Conservation (phyloP, 2,329 filamentous ascomycete species). For the Alternaria longipes region DNA sequence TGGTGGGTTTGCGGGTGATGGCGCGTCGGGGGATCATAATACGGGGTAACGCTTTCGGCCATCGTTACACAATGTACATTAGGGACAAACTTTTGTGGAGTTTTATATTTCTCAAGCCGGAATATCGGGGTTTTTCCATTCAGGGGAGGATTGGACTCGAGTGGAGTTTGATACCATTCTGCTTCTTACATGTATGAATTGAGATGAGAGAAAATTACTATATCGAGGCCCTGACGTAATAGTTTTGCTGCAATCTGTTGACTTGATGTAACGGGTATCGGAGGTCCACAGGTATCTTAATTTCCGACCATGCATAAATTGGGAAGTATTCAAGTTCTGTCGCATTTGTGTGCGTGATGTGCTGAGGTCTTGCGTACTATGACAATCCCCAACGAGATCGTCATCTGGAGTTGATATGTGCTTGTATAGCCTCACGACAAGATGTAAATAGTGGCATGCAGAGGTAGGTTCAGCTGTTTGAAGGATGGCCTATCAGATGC, state of each 20-base stretch:
- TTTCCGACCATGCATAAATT: fast-evolving
- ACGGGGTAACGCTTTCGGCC: background rate
- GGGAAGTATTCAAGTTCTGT: background rate
- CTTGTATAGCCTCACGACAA: too few relatives aligned
- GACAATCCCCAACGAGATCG: too few relatives aligned
- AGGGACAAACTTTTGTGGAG: background rate
- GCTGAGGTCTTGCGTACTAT: too few relatives aligned
- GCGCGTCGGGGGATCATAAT: conserved; percentile 1
- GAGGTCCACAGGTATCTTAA: background rate
- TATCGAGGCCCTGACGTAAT: background rate
- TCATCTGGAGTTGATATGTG: too few relatives aligned
- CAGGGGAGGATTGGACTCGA: background rate
- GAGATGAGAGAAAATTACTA: background rate
- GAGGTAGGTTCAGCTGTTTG: too few relatives aligned
- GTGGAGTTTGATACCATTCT: background rate
- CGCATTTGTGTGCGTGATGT: too few relatives aligned
- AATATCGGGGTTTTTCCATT: background rate
- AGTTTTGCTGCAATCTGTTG: background rate
- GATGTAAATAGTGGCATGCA: too few relatives aligned
- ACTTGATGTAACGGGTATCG: background rate
- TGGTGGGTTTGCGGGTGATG: conserved; percentile 8
- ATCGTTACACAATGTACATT: background rate
- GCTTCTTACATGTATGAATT: background rate
- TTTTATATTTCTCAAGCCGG: background rate
- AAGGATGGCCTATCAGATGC: too few relatives aligned